Percentiles rank a stretch among this genome's conserved stretches.
phyloP scores from a whole-genome alignment of 768 basidiomycete genomes.

The Megacollybia marginata region DNA sequence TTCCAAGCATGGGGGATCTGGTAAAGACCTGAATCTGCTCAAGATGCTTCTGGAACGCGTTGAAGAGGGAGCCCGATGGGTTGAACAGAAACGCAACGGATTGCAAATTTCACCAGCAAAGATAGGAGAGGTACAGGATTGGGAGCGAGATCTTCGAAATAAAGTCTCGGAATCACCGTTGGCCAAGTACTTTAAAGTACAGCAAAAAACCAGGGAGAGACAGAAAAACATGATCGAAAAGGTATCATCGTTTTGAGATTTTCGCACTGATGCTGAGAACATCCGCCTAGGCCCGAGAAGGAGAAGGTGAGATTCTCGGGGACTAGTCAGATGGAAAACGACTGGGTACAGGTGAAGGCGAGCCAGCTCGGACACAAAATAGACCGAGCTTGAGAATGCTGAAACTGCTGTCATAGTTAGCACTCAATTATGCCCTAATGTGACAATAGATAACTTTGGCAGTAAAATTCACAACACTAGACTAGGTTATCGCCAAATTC shows the following conservation, averaged over 20 bases:
- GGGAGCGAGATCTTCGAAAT: slow-evolving; percentile 55
- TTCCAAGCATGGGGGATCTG: slow-evolving; percentile 29
- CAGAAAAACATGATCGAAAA: slow-evolving; percentile 65
- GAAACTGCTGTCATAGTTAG: no score
- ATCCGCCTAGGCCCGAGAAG: slow-evolving; percentile 53
- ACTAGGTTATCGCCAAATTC: slow-evolving; percentile 44
- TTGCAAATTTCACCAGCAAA: slow-evolving; percentile 74
- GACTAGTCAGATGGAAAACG: slow-evolving; percentile 14
- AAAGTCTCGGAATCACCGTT: slow-evolving; percentile 69
- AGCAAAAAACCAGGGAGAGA: slow-evolving; percentile 75
- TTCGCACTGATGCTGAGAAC: slow-evolving; percentile 13
- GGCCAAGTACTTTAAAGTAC: slow-evolving; percentile 73
- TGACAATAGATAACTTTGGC: no score
- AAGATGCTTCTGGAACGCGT: slow-evolving; percentile 82
- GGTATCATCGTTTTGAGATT: slow-evolving; percentile 23
- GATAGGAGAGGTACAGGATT: slow-evolving; percentile 59
- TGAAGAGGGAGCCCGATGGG: slow-evolving; percentile 78
- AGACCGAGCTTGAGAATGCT: no score
- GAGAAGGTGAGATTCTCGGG: slow-evolving; percentile 65
- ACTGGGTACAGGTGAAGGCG: neutral
- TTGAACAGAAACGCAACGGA: slow-evolving; percentile 59
- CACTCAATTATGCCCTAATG: neutral
- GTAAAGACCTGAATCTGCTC: slow-evolving; percentile 54
- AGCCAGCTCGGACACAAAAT: no score
- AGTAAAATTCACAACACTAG: neutral